Base-by-base conservation (phyloP, 345 rosid genomes). In the Lumnitzera racemosa region DNA sequence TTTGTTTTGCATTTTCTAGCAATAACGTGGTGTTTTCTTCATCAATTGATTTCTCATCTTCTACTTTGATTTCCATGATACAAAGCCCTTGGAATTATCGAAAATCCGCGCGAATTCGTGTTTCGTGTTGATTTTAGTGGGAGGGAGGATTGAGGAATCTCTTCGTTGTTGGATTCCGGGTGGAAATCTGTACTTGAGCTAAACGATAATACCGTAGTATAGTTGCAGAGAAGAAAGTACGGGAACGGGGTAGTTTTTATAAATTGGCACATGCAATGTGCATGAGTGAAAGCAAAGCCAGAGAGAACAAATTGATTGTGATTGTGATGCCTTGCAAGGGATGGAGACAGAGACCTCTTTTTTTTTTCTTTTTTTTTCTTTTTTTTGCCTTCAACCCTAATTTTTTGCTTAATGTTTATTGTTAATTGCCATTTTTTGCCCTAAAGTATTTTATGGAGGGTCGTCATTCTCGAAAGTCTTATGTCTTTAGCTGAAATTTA, bases 261-360 rank as follows among this genome's bases (percentile, higher is more conserved):
- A 50, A 46, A 0, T 8, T 46, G 48, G 63, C 53, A 50, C 25
- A 24, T 60, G 43, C 9, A 36, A 36, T 36, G 43, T 36, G 43
- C 43, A 47, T 49, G 84, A 75, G 82, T 80, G 68, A 36, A 65
- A 50, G 70, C 11, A 5, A 75, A 79, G 82, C 59, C 24, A 67
- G 61, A 58, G 56, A 46, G 31, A 70, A 59, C 12, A 41, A 9
- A 11, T 11, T 13, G 52, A 16, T 24, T 27, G n/a, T 50, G 11
- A 41, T 15, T 58, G 73, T 24, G 43, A 73, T 81, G 73, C 56
- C 91, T 88, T 88, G 83, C 82, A 85, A 83, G 96, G 65, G 81
- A 85, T 58, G 67, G 51, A 65, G 72, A 80, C 75, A 55, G 43
- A 74, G 47, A 5, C 25, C 11, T 36, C 4, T 20, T 20, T 20